Evolutionary conservation across 345 rosid genomes (phyloP).

Genomic region (Dovyalis caffra): DNA sequence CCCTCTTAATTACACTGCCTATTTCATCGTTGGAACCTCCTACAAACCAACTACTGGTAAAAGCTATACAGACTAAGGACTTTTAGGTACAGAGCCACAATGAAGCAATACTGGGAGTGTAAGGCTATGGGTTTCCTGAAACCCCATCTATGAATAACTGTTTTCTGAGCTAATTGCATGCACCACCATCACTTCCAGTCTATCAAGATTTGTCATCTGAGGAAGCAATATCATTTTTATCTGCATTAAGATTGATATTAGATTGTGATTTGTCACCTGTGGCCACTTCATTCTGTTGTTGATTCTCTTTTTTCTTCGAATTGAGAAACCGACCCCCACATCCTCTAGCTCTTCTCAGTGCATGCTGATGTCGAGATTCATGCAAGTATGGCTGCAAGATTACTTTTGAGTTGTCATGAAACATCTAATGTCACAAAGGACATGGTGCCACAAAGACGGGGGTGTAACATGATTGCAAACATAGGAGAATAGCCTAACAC

Average conservation of each 20-base stretch:
- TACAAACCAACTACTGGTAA: slow-evolving; percentile 12
- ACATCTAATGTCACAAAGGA: background rate
- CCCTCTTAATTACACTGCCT: slow-evolving; percentile 21
- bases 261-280: slow-evolving; percentile 60
- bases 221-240: slow-evolving; percentile 45
- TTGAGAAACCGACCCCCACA: slow-evolving; percentile 92
- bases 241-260: slow-evolving; percentile 56
- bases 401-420: slow-evolving; percentile 4
- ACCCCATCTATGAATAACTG: background rate
- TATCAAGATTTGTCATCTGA: slow-evolving; percentile 47
- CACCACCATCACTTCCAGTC: background rate
- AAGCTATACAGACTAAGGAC: slow-evolving; percentile 24
- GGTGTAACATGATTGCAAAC: background rate
- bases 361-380: slow-evolving; percentile 96
- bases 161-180: background rate
- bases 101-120: slow-evolving; percentile 3
- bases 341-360: slow-evolving; percentile 90
- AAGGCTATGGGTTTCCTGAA: background rate
- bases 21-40: slow-evolving; percentile 11
- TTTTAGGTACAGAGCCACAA: background rate
- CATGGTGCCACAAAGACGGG: background rate
- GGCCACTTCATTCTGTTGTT: slow-evolving; percentile 41
- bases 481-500: background rate
- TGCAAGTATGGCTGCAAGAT: slow-evolving; percentile 87
- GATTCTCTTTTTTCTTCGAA: slow-evolving; percentile 59